A percentile compares a stretch with the other conserved stretches of the same genome.
phyloP scores from a whole-genome alignment of 1,139 yeast species.

The Suhomyces bolitotheri region DNA sequence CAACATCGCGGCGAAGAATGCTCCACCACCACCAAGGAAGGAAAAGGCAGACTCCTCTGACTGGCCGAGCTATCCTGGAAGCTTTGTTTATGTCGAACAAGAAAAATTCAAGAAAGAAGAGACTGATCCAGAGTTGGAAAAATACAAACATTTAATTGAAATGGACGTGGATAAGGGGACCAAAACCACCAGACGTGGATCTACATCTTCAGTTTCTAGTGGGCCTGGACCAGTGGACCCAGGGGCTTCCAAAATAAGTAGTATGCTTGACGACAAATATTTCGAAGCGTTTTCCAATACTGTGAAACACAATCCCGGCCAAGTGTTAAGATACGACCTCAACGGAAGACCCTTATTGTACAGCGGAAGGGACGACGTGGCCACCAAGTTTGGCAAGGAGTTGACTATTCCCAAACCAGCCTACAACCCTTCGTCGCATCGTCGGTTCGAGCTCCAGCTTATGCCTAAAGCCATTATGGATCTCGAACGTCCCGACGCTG shows the following conservation, averaged over 20 bases:
- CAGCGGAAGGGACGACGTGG: conserved; percentile 59
- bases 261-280: conserved; percentile 67
- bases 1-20: conserved; percentile 21
- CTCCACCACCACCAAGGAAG: conserved; percentile 5
- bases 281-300: conserved; percentile 77
- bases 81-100: conserved; percentile 64
- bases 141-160: conserved; percentile 52
- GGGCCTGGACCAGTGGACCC: conserved; percentile 30
- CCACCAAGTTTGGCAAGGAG: conserved; percentile 36
- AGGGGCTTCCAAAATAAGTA: conserved; percentile 45
- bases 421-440: conserved; percentile 59
- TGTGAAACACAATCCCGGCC: conserved; percentile 79
- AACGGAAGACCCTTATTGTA: conserved; percentile 76
- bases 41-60: conserved; percentile 12
- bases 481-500: conserved; percentile 53
- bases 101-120: conserved; percentile 50
- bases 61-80: conserved; percentile 61
- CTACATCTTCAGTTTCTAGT: conserved; percentile 20
- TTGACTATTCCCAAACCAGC: conserved; percentile 49
- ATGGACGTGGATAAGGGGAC: conserved; percentile 27
- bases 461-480: conserved; percentile 93
- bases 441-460: conserved; percentile 81
- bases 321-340: conserved; percentile 78
- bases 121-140: conserved; percentile 44
- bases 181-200: conserved; percentile 14